Conservation (phyloP, 169 alveolate species). For the Plasmodium inui region DNA sequence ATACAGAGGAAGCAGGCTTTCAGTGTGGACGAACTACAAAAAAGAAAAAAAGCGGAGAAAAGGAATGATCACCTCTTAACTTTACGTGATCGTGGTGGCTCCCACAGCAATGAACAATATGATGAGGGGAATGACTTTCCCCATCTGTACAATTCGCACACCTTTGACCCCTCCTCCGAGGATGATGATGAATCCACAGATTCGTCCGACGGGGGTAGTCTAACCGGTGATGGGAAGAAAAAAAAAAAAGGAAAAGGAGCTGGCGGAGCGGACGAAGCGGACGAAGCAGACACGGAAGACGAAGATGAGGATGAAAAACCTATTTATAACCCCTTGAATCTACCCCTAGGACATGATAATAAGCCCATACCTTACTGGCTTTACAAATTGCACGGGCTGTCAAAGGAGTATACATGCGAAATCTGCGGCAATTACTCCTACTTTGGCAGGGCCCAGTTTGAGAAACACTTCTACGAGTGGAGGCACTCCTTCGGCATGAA, state of each 20-base stretch:
- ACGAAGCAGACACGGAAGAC: conserved; percentile 82
- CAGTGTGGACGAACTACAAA: conserved; percentile 44
- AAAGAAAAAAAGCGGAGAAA: conserved; percentile 3
- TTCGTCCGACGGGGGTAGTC: conserved; percentile 45
- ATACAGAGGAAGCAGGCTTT: conserved; percentile 90
- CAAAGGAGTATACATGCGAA: conserved; percentile 98
- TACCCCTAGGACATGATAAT: conserved; percentile 99
- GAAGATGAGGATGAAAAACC: conserved; percentile 93
- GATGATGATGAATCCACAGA: conserved; percentile 80
- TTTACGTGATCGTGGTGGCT: conserved; percentile 5
- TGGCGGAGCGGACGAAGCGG: conserved; percentile 91
- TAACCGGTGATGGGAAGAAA: conserved; percentile 86
- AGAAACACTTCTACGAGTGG: conserved; percentile 99
- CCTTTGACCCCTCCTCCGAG: conserved; percentile 77
- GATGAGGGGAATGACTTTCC: conserved; percentile 21
- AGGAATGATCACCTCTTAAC: conserved; percentile 12
- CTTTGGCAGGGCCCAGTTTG: conserved; percentile 99
- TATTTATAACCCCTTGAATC: conserved; percentile 96
- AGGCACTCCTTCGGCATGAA: conserved; percentile 99
- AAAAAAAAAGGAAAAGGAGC: conserved; percentile 77
- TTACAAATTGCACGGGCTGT: conserved; percentile 98
- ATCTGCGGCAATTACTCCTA: conserved; percentile 99
- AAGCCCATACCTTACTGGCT: conserved; percentile 99
- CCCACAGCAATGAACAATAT: background rate
- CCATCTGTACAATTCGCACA: conserved; percentile 65